A percentile compares a stretch with the other conserved stretches of the same genome.
phyloP scores from a whole-genome alignment of 768 basidiomycete genomes.

The Crepidotus variabilis region DNA sequence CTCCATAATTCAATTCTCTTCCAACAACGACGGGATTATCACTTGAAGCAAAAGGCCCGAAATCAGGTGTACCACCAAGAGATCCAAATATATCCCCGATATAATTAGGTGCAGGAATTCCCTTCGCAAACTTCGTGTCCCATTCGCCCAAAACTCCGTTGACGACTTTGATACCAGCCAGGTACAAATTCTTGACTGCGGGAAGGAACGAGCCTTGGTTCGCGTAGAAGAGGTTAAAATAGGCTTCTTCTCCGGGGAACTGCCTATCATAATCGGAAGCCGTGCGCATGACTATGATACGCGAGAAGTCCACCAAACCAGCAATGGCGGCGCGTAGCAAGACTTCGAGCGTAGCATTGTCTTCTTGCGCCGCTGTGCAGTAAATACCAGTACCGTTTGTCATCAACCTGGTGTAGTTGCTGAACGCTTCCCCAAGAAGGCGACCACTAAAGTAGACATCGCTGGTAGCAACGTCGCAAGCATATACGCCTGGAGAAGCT shows the following conservation, averaged over 20 bases:
- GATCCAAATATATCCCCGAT: not conserved
- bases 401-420: not conserved
- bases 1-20: no score
- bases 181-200: not conserved
- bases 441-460: not conserved
- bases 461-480: not conserved
- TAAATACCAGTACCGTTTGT: not conserved
- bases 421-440: not conserved
- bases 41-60: conserved; percentile 4
- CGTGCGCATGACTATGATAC: not conserved
- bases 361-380: not conserved
- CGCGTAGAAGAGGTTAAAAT: not conserved
- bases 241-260: not conserved
- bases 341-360: not conserved
- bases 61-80: not conserved
- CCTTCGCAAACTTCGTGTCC: not conserved
- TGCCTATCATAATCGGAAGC: not conserved
- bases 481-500: not conserved
- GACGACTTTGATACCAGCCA: not conserved
- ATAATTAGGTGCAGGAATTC: not conserved
- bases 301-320: not conserved
- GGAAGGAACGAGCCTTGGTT: not conserved
- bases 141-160: not conserved
- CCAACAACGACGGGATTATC: not conserved
- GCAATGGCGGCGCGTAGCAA: not conserved